Evolutionary conservation across 345 rosid genomes (phyloP), one percentile per base, ranked within the genome.

Genomic region (Camelina hispida): DNA sequence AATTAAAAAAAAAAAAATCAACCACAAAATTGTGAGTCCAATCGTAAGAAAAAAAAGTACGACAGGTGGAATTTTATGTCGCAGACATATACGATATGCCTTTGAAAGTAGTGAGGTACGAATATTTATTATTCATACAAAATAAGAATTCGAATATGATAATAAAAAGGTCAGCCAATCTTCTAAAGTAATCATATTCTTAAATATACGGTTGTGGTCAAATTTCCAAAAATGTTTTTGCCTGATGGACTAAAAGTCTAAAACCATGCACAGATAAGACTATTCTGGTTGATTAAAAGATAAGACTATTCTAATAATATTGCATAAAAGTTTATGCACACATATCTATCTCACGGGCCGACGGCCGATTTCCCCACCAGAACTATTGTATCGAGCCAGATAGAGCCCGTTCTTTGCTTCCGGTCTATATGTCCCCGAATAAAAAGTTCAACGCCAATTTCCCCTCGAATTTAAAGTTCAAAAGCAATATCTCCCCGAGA

Each of bases 141-240:
- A 38, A 16, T 47, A 44, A 11, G 59, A 62, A 69, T 53, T 62
- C 34, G 79, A 50, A 68, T 67, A 40, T 60, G 22, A 48, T 59
- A 25, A 40, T n/a, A 20, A 8, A 65, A 28, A 38, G 8, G 81
- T 77, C 68, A 50, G 32, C 13, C 71, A 63, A 62, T 61, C 66
- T 64, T 70, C 22, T 76, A 15, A 42, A 69, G 28, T 55, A 9
- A 56, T 56, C 4, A 14, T 57, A 50, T 71, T 48, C 72, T 65
- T 65, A 37, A 65, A 22, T 40, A 57, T 22, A 62, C 44, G 30
- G 22, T 12, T 16, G 52, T 63, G 20, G 72, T 58, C 81, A 77
- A 77, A 55, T 40, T 71, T 58, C 77, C 42, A 3, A 46, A 9
- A 16, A 0, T 28, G 30, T 28, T 28, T 23, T 28, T 28, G 30